Base-by-base conservation (phyloP, 1,139 yeast genomes). In the Candida albicans region DNA sequence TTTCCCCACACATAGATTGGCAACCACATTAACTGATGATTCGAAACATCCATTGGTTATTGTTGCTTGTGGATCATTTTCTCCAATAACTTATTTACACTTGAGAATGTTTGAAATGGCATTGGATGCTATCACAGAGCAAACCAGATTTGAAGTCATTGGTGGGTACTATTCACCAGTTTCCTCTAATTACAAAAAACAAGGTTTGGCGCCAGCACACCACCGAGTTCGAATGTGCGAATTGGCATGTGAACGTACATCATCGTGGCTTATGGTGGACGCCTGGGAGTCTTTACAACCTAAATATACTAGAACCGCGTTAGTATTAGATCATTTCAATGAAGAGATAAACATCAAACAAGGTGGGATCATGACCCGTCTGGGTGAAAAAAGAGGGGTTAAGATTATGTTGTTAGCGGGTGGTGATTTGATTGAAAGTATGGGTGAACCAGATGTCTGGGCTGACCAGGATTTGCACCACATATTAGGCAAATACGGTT, bases 361-460 rank as follows among this genome's bases (percentile, higher is more conserved):
- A 46, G 93, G 95, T 13, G 99, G 99, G 8, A 81, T 91, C n/a
- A 64, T 69, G 52, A 84, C 86, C 4, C 72, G 79, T n/a, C 70
- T 78, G 36, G 96, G 96, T 11, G 82, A 81, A 49, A 80, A 81
- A 48, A 75, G 89, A 50, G 96, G 96, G 15, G 96, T 88, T 45
- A 93, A 93, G 62, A 86, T 93, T 56, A 93, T 93, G 99, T 75
- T 93, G 47, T 73, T 93, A 34, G 99, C 99, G 0, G 99, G 99
- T 40, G 99, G 99, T 32, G 99, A 93, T 65, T 75, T 95, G 56
- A 93, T 93, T 46, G 99, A 93, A 65, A 84, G 95, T 40, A 93
- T 95, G 98, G 99, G 99, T n/a, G 99, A 93, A 64, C 98, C 98
- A 27, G 95, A 91, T 58, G 99, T 93, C 31, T 93, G 99, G 99